Evolutionary conservation across 2,329 filamentous ascomycete species (phyloP).

Genomic region (Cladophialophora psammophila): DNA sequence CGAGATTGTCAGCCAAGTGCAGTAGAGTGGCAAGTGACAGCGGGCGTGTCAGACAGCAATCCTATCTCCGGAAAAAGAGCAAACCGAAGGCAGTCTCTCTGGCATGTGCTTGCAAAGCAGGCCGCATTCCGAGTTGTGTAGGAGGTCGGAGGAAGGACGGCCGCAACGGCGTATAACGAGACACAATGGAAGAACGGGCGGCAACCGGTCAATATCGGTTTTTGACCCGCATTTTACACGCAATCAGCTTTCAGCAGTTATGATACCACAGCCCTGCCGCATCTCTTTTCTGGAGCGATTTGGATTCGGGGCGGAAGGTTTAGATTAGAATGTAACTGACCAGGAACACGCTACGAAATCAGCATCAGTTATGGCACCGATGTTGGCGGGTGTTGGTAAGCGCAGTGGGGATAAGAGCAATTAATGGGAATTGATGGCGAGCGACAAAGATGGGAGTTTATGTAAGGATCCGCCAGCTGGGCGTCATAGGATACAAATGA

Average conservation of each 20-base stretch:
- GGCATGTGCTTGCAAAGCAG: not conserved
- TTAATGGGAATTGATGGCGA: constrained; percentile 3
- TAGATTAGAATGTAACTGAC: constrained; percentile 17
- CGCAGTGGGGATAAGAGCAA: not conserved
- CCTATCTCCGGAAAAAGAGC: not conserved
- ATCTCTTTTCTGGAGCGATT: constrained; percentile 12
- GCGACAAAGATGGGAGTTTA: not conserved
- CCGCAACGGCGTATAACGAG: not conserved
- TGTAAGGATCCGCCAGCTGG: constrained; percentile 1
- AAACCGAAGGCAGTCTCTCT: not conserved
- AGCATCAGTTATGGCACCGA: constrained; percentile 8
- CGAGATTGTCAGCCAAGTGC: constrained; percentile 89
- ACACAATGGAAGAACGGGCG: not conserved
- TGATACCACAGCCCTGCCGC: constrained; percentile 22
- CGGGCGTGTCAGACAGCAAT: not conserved
- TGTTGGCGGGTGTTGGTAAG: not conserved
- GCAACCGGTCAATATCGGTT: constrained; percentile 7
- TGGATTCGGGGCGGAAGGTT: constrained; percentile 15
- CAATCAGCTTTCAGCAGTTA: constrained; percentile 8
- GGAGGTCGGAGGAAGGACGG: not conserved
- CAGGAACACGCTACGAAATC: not conserved
- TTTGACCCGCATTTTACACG: constrained; percentile 6
- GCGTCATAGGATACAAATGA: constrained; percentile 1
- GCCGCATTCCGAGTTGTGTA: not conserved
- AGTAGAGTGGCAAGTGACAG: constrained; percentile 48